Evolutionary conservation across 2,329 filamentous ascomycete species (phyloP), one percentile per base, ranked within the genome.

Genomic region (Fusarium sp.): DNA sequence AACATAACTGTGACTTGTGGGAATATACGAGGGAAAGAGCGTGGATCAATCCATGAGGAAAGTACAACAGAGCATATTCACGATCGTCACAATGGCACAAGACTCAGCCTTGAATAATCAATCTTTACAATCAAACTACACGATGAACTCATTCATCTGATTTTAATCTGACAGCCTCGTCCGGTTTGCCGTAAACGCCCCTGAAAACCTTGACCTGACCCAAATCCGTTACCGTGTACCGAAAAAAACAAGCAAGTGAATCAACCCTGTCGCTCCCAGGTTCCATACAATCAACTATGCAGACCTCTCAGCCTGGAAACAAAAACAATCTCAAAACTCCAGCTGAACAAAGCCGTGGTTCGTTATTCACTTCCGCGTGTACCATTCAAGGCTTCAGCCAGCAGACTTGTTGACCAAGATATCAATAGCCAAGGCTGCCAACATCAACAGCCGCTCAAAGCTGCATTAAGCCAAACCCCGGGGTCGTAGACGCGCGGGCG

Each of bases 291-390:
- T 40, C 52, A 69, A 23, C 50, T 54, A 70, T 71, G 59, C 55
- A 71, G 64, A 74, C 61, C 44, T 62, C 46, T 60, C 54, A 48
- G 64, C 60, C 52, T 70, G 66, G 63, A 28, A 51, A 23, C 3
- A 74, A 75, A 72, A 60, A 70, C 63, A 73, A 73, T 74, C 68
- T 75, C 66, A 67, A 70, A 75, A 76, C 73, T 69, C 75, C 76
- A 72, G 60, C 67, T 72, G 57, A 66, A 70, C 60, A 67, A 72
- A 74, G 67, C 54, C 65, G 62, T 65, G 23, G 48, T 55, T 73
- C 65, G 50, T 73, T 58, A 72, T 69, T 71, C 52, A 55, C 68
- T 56, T 55, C 61, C 63, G 47, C 48, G 53, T 58, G 59, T 36
- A 48, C 50, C 52, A 57, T 28, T 55, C 31, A 55, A 28, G 30